Evolutionary conservation across 805 yeast species (phyloP).

Genomic region (Kluyveromyces lactis): DNA sequence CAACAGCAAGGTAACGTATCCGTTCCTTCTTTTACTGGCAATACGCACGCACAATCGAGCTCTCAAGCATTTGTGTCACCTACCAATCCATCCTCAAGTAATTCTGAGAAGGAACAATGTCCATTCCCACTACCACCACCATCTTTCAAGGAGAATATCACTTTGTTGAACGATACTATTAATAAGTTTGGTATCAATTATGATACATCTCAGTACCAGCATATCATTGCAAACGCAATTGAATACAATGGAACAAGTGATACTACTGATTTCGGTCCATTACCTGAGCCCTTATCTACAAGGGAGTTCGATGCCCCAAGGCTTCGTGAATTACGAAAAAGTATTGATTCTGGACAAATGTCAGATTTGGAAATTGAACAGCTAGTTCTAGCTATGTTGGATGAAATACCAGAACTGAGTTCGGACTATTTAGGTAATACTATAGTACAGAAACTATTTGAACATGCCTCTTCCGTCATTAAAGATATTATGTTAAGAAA

Average conservation of each 20-base stretch:
- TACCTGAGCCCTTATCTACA: slow-evolving; percentile 60
- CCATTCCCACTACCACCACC: slow-evolving; percentile 31
- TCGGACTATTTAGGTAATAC: slow-evolving; percentile 95
- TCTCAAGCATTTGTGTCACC: slow-evolving; percentile 4
- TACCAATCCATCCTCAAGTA: slow-evolving; percentile 7
- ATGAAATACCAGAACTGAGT: slow-evolving; percentile 82
- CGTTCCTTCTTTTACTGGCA: slow-evolving; percentile 13
- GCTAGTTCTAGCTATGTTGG: slow-evolving; percentile 72
- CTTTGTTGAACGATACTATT: slow-evolving; percentile 14
- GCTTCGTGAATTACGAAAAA: slow-evolving; percentile 77
- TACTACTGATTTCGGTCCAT: slow-evolving; percentile 52
- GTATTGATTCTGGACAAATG: slow-evolving; percentile 46
- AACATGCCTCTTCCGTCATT: slow-evolving; percentile 56
- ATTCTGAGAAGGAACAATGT: slow-evolving; percentile 28
- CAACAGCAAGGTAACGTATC: slow-evolving; percentile 28
- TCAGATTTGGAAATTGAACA: slow-evolving; percentile 66
- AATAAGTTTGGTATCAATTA: slow-evolving; percentile 17
- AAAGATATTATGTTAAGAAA: slow-evolving; percentile 75
- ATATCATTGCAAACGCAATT: slow-evolving; percentile 38
- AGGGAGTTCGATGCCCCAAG: slow-evolving; percentile 84
- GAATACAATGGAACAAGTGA: slow-evolving; percentile 39
- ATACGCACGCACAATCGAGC: neutral
- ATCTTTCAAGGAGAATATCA: slow-evolving; percentile 11
- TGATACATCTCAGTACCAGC: slow-evolving; percentile 28
- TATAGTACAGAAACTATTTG: slow-evolving; percentile 84